Base-by-base conservation (phyloP, 176 grass and related monocot genomes). In the Raddia guianensis region DNA sequence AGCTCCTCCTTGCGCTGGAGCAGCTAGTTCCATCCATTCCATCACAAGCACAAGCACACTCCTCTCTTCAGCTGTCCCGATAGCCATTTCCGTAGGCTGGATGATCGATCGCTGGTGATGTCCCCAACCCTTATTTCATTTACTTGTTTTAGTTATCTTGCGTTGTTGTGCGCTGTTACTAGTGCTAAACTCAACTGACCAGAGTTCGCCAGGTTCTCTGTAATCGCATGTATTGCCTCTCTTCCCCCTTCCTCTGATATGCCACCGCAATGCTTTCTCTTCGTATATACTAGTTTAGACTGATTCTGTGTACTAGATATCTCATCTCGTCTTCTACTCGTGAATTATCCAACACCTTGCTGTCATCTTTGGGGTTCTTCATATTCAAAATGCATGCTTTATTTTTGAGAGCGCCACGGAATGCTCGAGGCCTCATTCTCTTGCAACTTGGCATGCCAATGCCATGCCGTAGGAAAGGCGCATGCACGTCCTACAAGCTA, bases 181-280 rank as follows among this genome's bases (percentile, higher is more conserved):
- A 27, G 63, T 49, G 63, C 32, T 73, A 13, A 73, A 9, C 35
- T 40, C 79, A 77, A 77, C 72, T 63, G 69, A 82, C 74, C 47
- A 74, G 75, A 78, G 73, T 83, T 76, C 88, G 88, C 77, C 79
- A 90, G 91, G 91, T 88, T 60, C 63, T 56, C 64, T 12, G 57
- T 69, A 51, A 47, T 45, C 20, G 53, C 72, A 75, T 59, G 65
- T 80, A 58, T 48, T 80, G 52, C 78, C 32, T 34, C 65, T 32
- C 5, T 18, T 12, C 18, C 42, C 14, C 7, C 67, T 12, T 34
- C 12, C 37, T 16, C 1, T 10, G 35, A 44, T 54, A 7, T 40
- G 6, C 9, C 5, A 7, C 5, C 49, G 37, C 18, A 12, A 62
- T 62, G 6, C 12, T 5, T 67, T 45, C 3, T 72, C 53, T 15